Conservation (phyloP, 169 alveolate species). For the Perkinsus marinus region DNA sequence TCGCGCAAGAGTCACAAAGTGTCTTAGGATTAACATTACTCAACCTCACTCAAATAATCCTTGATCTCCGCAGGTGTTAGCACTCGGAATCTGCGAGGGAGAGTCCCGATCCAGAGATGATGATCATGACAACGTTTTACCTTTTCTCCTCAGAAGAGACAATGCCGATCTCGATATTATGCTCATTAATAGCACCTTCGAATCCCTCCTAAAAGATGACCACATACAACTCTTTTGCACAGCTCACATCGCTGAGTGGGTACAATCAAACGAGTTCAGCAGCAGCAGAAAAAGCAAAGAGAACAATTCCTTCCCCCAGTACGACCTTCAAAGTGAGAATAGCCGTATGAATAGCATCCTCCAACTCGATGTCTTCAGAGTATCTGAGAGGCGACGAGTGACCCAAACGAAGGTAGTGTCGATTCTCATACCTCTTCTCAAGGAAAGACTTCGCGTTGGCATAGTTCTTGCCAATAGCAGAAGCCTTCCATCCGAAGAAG, state of each 20-base stretch:
- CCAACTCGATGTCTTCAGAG: conserved; percentile 80
- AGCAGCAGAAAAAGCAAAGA: too few species aligned
- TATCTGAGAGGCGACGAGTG: conserved; percentile 20
- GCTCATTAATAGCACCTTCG: conserved; percentile 92
- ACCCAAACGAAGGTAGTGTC: not conserved
- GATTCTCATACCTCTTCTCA: conserved; percentile 71
- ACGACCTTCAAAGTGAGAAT: conserved; percentile 65
- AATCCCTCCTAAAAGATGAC: conserved; percentile 58
- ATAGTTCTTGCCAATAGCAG: conserved; percentile 93
- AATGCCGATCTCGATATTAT: conserved; percentile 89
- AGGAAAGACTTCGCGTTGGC: conserved; percentile 86
- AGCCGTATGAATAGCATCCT: conserved; percentile 91
- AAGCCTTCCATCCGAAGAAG: conserved; percentile 93
- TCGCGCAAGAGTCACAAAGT: not conserved
- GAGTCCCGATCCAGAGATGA: not conserved
- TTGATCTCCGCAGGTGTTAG: conserved; percentile 67
- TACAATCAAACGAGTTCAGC: too few species aligned
- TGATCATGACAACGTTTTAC: not conserved
- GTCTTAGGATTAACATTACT: conserved; percentile 24
- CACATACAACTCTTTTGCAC: conserved; percentile 20
- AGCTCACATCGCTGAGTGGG: not conserved
- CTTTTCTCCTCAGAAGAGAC: conserved; percentile 60
- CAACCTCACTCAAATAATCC: conserved; percentile 81
- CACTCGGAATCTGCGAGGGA: conserved; percentile 44
- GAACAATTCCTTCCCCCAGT: not conserved